Conservation (phyloP, 257 asterid species). For the Striga asiatica region DNA sequence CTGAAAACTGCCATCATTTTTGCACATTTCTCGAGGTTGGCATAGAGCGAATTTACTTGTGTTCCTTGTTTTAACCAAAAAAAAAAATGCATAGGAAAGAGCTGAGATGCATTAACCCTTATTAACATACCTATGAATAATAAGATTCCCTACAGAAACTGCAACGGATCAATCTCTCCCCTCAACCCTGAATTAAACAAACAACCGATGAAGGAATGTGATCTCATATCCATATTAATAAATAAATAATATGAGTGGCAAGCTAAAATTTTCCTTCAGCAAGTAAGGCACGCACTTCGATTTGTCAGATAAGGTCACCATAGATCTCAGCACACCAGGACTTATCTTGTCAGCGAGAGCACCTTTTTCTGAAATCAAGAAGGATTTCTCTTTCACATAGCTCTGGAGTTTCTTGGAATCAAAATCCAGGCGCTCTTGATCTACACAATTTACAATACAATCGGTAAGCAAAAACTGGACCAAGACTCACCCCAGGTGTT, state of each 20-base stretch:
- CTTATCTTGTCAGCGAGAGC: constrained; percentile 68
- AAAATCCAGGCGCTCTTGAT: constrained; percentile 62
- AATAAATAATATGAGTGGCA: background rate
- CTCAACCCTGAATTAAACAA: constrained; percentile 25
- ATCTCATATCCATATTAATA: background rate
- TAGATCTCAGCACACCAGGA: constrained; percentile 75
- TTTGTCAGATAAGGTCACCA: constrained; percentile 66
- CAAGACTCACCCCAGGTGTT: constrained; percentile 5
- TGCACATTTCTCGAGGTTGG: too few species aligned
- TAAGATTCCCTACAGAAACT: constrained; percentile 12
- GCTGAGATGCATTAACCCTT: background rate
- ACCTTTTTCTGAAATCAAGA: constrained; percentile 59
- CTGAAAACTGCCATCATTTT: too few species aligned
- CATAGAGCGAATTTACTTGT: too few species aligned
- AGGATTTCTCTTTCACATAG: constrained; percentile 69
- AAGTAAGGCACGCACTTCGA: constrained; percentile 34
- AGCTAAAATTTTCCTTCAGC: background rate
- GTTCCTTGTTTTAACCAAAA: background rate
- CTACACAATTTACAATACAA: constrained; percentile 27
- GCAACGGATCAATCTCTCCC: constrained; percentile 22
- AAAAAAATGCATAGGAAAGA: background rate
- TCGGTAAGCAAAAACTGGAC: constrained; percentile 10
- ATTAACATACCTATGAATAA: constrained; percentile 12
- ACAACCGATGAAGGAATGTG: constrained; percentile 2
- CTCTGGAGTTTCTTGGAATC: constrained; percentile 85